Evolutionary conservation across 257 asterid genomes (phyloP), one percentile per base, ranked within the genome.

Genomic region (Thymus mandschuricus): DNA sequence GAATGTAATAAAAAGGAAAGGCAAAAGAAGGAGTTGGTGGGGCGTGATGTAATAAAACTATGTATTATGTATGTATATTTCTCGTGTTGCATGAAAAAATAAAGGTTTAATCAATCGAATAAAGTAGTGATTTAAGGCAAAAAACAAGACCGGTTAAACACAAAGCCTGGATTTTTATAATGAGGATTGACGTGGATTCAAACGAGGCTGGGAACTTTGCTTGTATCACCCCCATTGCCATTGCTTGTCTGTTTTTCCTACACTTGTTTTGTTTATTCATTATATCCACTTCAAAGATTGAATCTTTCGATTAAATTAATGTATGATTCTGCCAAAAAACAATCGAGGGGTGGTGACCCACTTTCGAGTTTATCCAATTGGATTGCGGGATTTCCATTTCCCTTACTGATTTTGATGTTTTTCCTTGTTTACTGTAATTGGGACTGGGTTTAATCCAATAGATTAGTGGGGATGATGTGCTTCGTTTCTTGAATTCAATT

Each of bases 141-240:
- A 34, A 58, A 51, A 69, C 3, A 67, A 52, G 61, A 73, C 8
- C 45, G 9, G 69, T 10, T 1, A 69, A 50, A 63, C 5, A 1
- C 41, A 73, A 80, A 55, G 76, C 49, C 79, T 74, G 71, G 81
- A 74, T 51, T 78, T 70, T 72, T 66, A 69, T 82, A 69, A 81
- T 81, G 85, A 64, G 65, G 21, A 83, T 72, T 68, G 89, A 92
- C 88, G 94, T 86, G 97, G 95, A 89, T 79, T 72, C 94, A 84
- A 85, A 80, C 85, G 54, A 82, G 83, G 91, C 64, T 56, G 71
- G 67, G 38, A 41, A 35, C 92, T 76, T 86, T 78, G 93, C 86
- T 80, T 76, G 48, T 77, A 84, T 88, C 96, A 88, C 76, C 86
- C 76, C 21, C 21, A 21, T 21, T 21, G 21, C 21, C 71, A 46